Base-by-base conservation (phyloP, 768 basidiomycete species). In the Leccinum arenicola region DNA sequence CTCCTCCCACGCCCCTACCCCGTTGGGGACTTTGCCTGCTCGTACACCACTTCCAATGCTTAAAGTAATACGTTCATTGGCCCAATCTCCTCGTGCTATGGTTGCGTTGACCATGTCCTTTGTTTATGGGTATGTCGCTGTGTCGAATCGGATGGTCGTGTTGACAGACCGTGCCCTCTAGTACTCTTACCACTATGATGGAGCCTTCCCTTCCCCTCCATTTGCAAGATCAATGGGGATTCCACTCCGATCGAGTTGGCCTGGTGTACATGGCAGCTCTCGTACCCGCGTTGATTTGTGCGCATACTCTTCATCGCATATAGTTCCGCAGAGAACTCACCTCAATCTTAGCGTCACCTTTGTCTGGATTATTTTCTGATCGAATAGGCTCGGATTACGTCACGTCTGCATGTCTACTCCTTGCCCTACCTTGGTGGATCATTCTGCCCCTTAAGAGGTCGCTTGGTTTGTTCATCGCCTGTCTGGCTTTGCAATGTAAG, bases 221-320 rank as follows among this genome's bases (percentile, higher is more conserved):
- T 59, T 66, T 86, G 36, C 79, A 83, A 61, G 66, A 66, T 11
- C 60, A 78, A 7, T 87, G 84, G 81, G 69, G 70, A 5, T 76
- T 82, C 43, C 61, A 77, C 55, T 76, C 85, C 0, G 68, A n/a
- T 70, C 73, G 60, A 68, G 84, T 88, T 10, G 89, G 89, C 8
- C 64, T 90, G n/a, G 79, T 88, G 15, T 86, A 85, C 67, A 73
- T 91, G 57, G 87, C 84, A 8, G 79, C 81, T 9, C 81, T 87
- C 25, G 71, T 87, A 7, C 89, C 88, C 1, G 82, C 84, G 0
- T 66, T 91, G 17, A 73, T 89, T 56, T 88, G 89, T 88, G 64
- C 58, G 83, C 66, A 31, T 54, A n/a, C 11, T 43, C n/a, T 15
- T 45, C 21, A n/a, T 54, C 19, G n/a, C n/a, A 11, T 6, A 3